phyloP scores from a whole-genome alignment of 257 asterid species.

The Petrea volubilis region DNA sequence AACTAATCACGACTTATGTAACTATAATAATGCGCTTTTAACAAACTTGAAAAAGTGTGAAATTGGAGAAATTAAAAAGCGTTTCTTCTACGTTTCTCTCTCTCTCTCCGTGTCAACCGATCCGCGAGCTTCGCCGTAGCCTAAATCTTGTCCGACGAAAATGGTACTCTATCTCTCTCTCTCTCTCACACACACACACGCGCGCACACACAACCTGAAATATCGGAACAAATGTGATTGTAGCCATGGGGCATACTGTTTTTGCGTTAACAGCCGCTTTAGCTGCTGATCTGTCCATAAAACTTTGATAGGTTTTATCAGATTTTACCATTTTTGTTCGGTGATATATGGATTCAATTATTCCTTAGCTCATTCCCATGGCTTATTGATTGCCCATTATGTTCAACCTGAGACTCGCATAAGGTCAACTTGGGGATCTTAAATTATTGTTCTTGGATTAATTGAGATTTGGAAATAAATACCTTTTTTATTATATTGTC shows the following conservation, averaged over 20 bases:
- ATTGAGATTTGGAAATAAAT: not conserved
- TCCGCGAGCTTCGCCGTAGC: conserved; percentile 21
- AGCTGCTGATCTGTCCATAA: conserved; percentile 6
- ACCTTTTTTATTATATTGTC: not conserved
- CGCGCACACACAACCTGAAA: no score
- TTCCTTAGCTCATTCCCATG: not conserved
- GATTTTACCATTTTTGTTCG: not conserved
- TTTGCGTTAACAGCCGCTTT: not conserved
- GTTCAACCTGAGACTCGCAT: not conserved
- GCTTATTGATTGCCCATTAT: not conserved
- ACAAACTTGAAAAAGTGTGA: not conserved
- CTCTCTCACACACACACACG: not conserved
- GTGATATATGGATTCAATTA: not conserved
- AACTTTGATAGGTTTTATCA: not conserved
- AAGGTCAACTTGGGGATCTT: not conserved
- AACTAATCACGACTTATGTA: not conserved
- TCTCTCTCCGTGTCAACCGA: not conserved
- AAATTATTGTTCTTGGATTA: not conserved
- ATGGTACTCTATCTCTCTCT: conserved; percentile 34
- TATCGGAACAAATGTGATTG: not conserved
- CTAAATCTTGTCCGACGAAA: conserved; percentile 23
- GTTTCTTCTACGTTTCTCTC: not conserved
- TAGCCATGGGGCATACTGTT: not conserved
- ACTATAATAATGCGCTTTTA: not conserved
- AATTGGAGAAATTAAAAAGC: not conserved